Evolutionary conservation across 177 flowering plant genomes (phyloP).

Genomic region (Telopea speciosissima): DNA sequence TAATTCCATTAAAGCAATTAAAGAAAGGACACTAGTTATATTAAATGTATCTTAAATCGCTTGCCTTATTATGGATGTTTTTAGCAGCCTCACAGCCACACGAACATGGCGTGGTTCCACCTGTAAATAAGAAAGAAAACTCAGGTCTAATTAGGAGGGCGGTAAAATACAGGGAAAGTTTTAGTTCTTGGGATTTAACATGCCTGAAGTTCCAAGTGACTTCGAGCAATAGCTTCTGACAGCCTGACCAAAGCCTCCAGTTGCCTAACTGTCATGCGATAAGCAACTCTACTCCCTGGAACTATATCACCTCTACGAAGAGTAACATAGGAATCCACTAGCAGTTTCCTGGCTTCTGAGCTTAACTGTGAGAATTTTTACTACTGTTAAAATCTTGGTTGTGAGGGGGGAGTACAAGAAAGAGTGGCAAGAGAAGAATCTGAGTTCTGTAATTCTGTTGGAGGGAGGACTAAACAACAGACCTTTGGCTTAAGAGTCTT

Average conservation of each 20-base stretch:
- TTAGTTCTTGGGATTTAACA: background rate
- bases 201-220: conserved; percentile 74
- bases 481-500: conserved; percentile 94
- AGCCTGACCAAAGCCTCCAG: conserved; percentile 88
- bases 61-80: conserved; percentile 90
- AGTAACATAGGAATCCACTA: conserved; percentile 87
- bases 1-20: background rate
- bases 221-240: conserved; percentile 86
- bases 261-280: conserved; percentile 97
- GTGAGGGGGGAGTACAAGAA: background rate
- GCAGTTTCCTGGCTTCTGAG: conserved; percentile 66
- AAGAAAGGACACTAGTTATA: background rate
- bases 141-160: background rate
- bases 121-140: conserved; percentile 28
- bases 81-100: conserved; percentile 66
- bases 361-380: conserved; percentile 45
- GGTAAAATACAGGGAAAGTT: background rate
- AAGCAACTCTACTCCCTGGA: conserved; percentile 94
- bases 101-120: conserved; percentile 71
- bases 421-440: background rate
- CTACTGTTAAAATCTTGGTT: conserved; percentile 5
- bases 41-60: conserved; percentile 8
- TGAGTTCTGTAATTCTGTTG: too few species aligned
- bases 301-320: conserved; percentile 88
- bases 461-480: conserved; percentile 3